Base-by-base conservation (phyloP, 345 rosid genomes). In the Streptanthus diversifolius region DNA sequence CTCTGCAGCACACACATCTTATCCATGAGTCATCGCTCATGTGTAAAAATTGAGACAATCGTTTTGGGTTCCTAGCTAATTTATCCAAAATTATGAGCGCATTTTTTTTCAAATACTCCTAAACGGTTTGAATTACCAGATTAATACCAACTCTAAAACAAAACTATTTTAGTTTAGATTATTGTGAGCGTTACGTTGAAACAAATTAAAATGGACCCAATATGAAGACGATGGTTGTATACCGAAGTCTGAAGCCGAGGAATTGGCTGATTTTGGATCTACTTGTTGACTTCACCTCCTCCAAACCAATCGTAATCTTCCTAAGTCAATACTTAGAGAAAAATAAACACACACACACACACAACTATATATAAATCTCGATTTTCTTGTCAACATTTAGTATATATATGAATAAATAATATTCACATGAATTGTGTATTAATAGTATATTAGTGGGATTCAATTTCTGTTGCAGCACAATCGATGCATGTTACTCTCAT, bases 201-300 rank as follows among this genome's bases (percentile, higher is more conserved):
- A 63, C 19, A 21, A 19, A n/a, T 30, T 27, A 27, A 40, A 61
- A 33, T 55, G 57, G 57, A 63, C 64, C 54, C 77, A 72, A 27
- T 63, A 30, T 43, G 53, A 45, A 63, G n/a, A 32, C 41, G 55
- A 54, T 33, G 37, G 48, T 54, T 72, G 39, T 10, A 22, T 25
- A 33, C 10, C 2, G 10, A 33, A 22, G 55, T 22, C 30, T 45
- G 32, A 44, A 73, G 40, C 51, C 35, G 17, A 56, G 4, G 41
- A 56, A 55, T 24, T 35, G 71, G 55, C 55, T 45, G n/a, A 11
- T 24, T 55, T 56, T 65, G 71, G 66, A 63, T 49, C 56, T 64
- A 55, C 17, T 24, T 17, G 64, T 43, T 65, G 77, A 73, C 71
- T 55, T 63, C 45, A 52, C 43, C 52, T 61, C 62, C 15, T 27